phyloP scores from a whole-genome alignment of 2,329 filamentous ascomycete genomes.

The Venturia oleaginea region DNA sequence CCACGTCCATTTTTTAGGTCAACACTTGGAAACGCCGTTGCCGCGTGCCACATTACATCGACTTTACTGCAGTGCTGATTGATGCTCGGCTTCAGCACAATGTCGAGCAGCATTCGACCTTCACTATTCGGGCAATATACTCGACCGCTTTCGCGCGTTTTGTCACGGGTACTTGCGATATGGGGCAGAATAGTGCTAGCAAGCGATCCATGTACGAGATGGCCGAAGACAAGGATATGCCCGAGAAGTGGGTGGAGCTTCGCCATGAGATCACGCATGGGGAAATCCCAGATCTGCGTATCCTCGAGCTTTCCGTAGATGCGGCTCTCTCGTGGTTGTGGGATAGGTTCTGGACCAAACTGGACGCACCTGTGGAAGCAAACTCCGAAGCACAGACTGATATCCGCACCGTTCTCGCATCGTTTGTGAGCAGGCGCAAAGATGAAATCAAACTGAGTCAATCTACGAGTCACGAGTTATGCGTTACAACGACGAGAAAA shows the following conservation, averaged over 20 bases:
- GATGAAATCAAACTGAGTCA: neutral
- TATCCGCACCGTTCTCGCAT: neutral
- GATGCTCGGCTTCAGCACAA: slow-evolving; percentile 10
- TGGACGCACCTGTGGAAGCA: neutral
- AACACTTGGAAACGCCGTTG: slow-evolving; percentile 8
- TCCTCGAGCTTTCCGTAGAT: neutral
- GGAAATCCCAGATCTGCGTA: slow-evolving; percentile 4
- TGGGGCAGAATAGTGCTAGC: neutral
- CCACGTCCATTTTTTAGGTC: neutral
- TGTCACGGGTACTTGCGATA: slow-evolving; percentile 12
- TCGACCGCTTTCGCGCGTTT: slow-evolving; percentile 4
- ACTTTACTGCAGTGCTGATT: slow-evolving; percentile 1
- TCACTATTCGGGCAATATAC: slow-evolving; percentile 2
- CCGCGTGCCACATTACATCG: slow-evolving; percentile 7
- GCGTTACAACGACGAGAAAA: neutral
- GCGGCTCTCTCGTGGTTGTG: slow-evolving; percentile 6
- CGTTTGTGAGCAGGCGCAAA: neutral
- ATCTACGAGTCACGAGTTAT: no score
- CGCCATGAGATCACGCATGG: slow-evolving; percentile 13
- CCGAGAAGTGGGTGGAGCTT: slow-evolving; percentile 7
- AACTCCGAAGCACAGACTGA: neutral
- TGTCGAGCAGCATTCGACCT: neutral
- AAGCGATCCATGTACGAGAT: slow-evolving; percentile 11
- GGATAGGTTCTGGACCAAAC: slow-evolving; percentile 7
- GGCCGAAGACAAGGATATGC: slow-evolving; percentile 3